Conservation (phyloP, 495 filamentous ascomycete genomes). For the Aspergillus ellipticus region DNA sequence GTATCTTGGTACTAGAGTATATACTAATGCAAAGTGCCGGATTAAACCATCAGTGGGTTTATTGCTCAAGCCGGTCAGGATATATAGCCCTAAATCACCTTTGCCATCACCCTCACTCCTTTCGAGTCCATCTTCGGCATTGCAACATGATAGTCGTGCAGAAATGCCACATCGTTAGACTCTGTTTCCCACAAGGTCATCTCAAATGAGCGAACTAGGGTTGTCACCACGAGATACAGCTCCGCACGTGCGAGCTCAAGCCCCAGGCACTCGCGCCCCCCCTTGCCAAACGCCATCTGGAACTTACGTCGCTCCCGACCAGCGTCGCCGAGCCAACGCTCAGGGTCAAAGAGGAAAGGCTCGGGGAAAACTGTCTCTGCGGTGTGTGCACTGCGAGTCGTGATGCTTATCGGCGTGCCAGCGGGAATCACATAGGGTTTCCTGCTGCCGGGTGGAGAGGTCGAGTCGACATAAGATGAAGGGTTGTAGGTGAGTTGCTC, state of each 20-base stretch:
- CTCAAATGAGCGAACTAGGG: slow-evolving; percentile 10
- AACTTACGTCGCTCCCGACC: slow-evolving; percentile 17
- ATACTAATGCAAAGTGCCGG: too few relatives aligned
- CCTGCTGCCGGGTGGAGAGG: neutral
- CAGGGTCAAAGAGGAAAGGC: slow-evolving; percentile 19
- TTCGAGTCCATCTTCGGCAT: slow-evolving; percentile 26
- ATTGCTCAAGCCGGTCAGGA: too few relatives aligned
- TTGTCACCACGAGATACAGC: slow-evolving; percentile 21
- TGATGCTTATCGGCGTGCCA: slow-evolving; percentile 25
- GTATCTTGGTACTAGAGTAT: too few relatives aligned
- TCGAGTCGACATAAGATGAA: slow-evolving; percentile 8
- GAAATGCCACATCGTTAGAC: slow-evolving; percentile 10
- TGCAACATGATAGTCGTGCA: slow-evolving; percentile 34
- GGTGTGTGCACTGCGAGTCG: slow-evolving; percentile 22
- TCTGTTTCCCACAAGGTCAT: too few relatives aligned
- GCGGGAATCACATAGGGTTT: slow-evolving; percentile 23
- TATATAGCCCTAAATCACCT: too few relatives aligned
- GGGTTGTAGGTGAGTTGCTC: slow-evolving; percentile 25
- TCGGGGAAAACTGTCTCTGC: slow-evolving; percentile 22
- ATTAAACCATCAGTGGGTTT: too few relatives aligned
- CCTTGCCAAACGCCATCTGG: slow-evolving; percentile 23
- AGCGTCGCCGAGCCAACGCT: slow-evolving; percentile 13
- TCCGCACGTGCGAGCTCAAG: slow-evolving; percentile 26
- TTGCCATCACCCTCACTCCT: slow-evolving; percentile 10
- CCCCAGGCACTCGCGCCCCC: slow-evolving; percentile 24